Base-by-base conservation (phyloP, 306 rosid genomes). In the Glycine tomentella region DNA sequence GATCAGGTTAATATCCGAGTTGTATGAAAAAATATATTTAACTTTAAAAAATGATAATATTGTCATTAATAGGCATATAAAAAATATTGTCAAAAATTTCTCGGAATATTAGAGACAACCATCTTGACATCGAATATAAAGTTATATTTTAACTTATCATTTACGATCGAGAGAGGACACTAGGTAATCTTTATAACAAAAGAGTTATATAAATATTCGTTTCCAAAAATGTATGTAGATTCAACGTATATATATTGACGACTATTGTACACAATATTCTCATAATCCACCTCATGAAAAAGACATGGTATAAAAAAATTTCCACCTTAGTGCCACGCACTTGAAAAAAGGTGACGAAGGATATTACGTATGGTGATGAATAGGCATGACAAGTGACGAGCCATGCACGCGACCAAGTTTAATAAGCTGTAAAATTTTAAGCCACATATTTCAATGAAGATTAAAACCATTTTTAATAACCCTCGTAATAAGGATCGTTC, bases 361-460 rank as follows among this genome's bases (percentile, higher is more conserved):
- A 14, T 6, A 80, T 69, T n/a, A 56, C n/a, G 33, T 17, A 5
- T 9, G 8, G 49, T 11, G 25, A n/a, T 16, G 10, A 80, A 16
- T 40, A 62, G 66, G 63, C 71, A 71, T 78, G 86, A 34, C 59
- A 48, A 40, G 55, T 79, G 83, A 83, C 76, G 38, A 31, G 11
- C 65, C 33, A 12, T 63, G 76, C 75, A 72, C 42, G 76, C 70
- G 5, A 64, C 36, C 45, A 53, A 77, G 48, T 36, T 62, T 66
- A 44, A 9, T 44, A 62, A 49, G 50, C 5, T 9, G n/a, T 61
- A 6, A 6, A 9, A 74, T 65, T 51, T 25, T 34, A 33, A 17
- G n/a, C 76, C 42, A 56, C 7, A 76, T 53, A 57, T 33, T 17
- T 9, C 11, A 25, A 61, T 9, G 8, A 4, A 46, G 11, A 66